Base-by-base conservation (phyloP, 495 filamentous ascomycete species). In the Lophium mytilinum region DNA sequence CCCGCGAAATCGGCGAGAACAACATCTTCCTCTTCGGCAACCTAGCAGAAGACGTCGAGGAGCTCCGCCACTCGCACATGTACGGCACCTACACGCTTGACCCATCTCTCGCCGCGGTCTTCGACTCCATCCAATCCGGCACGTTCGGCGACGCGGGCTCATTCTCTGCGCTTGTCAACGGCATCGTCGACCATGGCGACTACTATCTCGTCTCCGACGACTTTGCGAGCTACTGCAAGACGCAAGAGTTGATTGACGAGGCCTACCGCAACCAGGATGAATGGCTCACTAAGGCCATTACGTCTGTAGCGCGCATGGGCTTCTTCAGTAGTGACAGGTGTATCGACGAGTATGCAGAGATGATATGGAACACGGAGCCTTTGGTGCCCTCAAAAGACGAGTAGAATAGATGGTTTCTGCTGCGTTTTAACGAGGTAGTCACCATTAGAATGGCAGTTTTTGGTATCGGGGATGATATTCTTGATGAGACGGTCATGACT, bases 11-110 rank as follows among this genome's bases (percentile, higher is more conserved):
- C 63, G 88, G 90, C 63, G 87, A 96, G 60, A 80, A 86, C 63
- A 96, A 97, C 75, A 97, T 97, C 71, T 98, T 97, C 82, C 86
- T 97, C 68, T 96, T 98, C 66, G 93, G 93, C 43, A 93, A 90
- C 68, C 82, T 98, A 7, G 88, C 93, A 58, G 94, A 98, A 74
- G 88, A 97, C 65, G 94, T 97, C 53, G 93, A 97, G 65, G 90
- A 96, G 33, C 85, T 98, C 42, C 94, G 93, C 33, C 89, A 97
- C 73, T 78, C 81, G 9, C 94, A 98, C 73, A 83, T 80, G 58
- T 97, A 93, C 72, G 87, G 86, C 52, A 66, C 77, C 50, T 88
- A 92, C 76, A 68, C 80, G 14, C 72, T 98, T 24, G 90, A 97
- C 71, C 73, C 83, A 0, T 77, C 85, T 33, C 84, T 98, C 21